These are phyloP conservation scores for Pseudophaeomoniella oleicola DNA, from an alignment of 2,329 filamentous ascomycete genomes.

Conservation along the genomic window DNA sequence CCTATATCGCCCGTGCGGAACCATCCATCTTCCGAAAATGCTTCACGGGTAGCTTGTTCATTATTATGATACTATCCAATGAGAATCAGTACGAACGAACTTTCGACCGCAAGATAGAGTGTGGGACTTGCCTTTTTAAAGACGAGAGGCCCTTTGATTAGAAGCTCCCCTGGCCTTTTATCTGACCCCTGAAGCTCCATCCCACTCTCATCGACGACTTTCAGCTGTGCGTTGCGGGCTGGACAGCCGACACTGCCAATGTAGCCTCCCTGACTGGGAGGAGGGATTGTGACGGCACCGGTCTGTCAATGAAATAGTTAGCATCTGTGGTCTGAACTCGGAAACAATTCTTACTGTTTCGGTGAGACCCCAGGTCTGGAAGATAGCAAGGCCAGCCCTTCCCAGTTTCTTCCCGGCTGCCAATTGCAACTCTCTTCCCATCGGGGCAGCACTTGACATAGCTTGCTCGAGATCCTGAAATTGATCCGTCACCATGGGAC, in stretches of 20 bases:
- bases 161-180: conserved; percentile 6
- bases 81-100: neutral
- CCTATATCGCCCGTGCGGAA: conserved; percentile 17
- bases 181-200: neutral
- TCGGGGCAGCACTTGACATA: conserved; percentile 39
- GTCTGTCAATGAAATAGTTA: conserved; percentile 5
- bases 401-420: conserved; percentile 36
- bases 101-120: neutral
- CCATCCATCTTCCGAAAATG: conserved; percentile 18
- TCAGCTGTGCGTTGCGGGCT: conserved; percentile 9
- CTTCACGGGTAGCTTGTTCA: conserved; percentile 10
- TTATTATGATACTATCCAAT: conserved; percentile 18
- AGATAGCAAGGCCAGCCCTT: conserved; percentile 25
- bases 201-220: conserved; percentile 10
- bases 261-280: conserved; percentile 8
- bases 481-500: conserved; percentile 39
- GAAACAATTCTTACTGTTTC: conserved; percentile 35
- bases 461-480: conserved; percentile 36
- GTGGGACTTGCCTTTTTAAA: neutral
- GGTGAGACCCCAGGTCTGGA: conserved; percentile 44
- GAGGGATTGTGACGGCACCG: conserved; percentile 10
- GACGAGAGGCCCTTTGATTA: conserved; percentile 7
- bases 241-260: conserved; percentile 8
- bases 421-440: conserved; percentile 39
- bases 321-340: too few relatives aligned